Conservation (phyloP, 495 filamentous ascomycete genomes). For the Aspergillus incahuasiensis region DNA sequence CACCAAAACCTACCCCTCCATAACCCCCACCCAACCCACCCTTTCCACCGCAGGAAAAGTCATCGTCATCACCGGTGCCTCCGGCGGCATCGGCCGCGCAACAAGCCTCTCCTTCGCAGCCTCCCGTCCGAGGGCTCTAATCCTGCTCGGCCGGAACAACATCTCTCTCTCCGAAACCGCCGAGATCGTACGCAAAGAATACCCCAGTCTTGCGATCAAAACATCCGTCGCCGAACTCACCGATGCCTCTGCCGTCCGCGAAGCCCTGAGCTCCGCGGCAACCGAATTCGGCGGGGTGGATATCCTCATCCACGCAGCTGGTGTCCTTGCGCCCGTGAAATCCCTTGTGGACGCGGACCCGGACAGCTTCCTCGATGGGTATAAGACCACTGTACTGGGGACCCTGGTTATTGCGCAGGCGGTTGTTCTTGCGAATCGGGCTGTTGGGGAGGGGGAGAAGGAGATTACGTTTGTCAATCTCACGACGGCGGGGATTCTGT, state of each 20-base stretch:
- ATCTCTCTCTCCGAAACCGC: conserved; percentile 30
- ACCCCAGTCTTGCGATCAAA: conserved; percentile 14
- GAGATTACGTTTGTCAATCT: conserved; percentile 26
- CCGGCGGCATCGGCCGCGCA: conserved; percentile 18
- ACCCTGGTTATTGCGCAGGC: conserved; percentile 25
- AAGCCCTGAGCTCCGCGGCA: conserved; percentile 11
- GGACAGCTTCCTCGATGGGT: conserved; percentile 23
- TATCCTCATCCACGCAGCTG: conserved; percentile 36
- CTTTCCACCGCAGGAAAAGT: conserved; percentile 31
- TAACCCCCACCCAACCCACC: conserved; percentile 18
- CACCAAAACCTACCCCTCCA: conserved; percentile 21
- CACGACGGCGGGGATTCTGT: conserved; percentile 25
- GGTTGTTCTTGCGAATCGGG: conserved; percentile 22
- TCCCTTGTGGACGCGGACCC: conserved; percentile 20
- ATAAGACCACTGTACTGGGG: conserved; percentile 34
- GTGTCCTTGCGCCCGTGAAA: conserved; percentile 13
- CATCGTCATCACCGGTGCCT: conserved; percentile 20
- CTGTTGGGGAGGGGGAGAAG: conserved; percentile 15
- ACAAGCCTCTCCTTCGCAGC: conserved; percentile 44
- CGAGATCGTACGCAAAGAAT: conserved; percentile 28
- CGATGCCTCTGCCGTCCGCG: conserved; percentile 17
- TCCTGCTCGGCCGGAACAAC: conserved; percentile 34
- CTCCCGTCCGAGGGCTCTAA: conserved; percentile 16
- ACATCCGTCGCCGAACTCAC: conserved; percentile 17
- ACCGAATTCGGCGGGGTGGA: conserved; percentile 25